Evolutionary conservation across 2,329 filamentous ascomycete genomes (phyloP).

Genomic region (Botrytis squamosa): DNA sequence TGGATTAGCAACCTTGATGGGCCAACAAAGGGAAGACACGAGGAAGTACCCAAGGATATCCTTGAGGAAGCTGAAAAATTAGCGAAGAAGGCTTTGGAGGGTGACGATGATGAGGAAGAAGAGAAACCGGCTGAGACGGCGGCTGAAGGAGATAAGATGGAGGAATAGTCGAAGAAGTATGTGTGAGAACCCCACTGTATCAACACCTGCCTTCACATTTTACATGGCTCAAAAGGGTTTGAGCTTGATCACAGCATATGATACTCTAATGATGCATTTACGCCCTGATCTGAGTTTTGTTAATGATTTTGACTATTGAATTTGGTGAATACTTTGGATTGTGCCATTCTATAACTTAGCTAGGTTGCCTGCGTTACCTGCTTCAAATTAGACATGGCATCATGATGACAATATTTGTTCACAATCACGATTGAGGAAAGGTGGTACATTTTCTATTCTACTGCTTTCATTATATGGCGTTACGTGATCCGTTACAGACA

Average conservation of each 20-base stretch:
- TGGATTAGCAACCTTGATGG: conserved; percentile 88
- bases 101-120: conserved; percentile 79
- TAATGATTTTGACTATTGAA: not conserved
- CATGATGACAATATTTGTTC: not conserved
- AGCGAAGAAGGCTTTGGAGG: conserved; percentile 86
- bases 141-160: conserved; percentile 75
- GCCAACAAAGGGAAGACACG: conserved; percentile 87
- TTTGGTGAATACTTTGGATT: not conserved
- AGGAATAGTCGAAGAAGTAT: conserved; percentile 60
- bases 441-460: not conserved
- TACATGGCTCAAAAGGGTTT: conserved; percentile 7
- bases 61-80: conserved; percentile 88
- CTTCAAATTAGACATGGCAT: not conserved
- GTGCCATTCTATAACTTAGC: not conserved
- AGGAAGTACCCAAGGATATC: conserved; percentile 89
- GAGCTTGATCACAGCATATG: conserved; percentile 19
- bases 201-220: conserved; percentile 31
- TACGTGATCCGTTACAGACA: not conserved
- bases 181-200: conserved; percentile 36
- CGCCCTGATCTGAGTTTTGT: not conserved
- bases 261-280: conserved; percentile 23
- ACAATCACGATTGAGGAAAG: too few relatives aligned
- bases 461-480: not conserved
- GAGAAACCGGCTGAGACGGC: conserved; percentile 59
- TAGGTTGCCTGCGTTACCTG: not conserved